A percentile compares a stretch with the other conserved stretches of the same genome.
Evolutionary conservation across 495 filamentous ascomycete species (phyloP).

Genomic region (Talaromyces thailandensis): DNA sequence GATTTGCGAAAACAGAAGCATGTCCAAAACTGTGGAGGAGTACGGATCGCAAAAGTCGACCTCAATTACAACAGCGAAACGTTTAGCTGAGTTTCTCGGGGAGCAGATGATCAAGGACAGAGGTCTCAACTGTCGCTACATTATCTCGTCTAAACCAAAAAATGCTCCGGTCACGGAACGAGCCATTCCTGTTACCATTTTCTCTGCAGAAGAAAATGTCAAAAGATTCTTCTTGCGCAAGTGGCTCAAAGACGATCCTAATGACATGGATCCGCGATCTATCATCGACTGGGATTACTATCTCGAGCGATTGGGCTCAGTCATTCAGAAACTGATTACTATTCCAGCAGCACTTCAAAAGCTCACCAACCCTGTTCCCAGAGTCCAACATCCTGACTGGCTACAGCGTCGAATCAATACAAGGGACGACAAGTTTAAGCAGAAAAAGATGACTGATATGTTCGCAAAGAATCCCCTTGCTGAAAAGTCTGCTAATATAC

Average conservation of each 20-base stretch:
- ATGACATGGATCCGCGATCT: slow-evolving; percentile 79
- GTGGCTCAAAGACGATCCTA: slow-evolving; percentile 91
- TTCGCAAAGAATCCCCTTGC: slow-evolving; percentile 71
- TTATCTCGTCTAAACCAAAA: slow-evolving; percentile 82
- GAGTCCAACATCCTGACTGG: slow-evolving; percentile 94
- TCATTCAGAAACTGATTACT: slow-evolving; percentile 97
- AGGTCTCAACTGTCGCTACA: slow-evolving; percentile 97
- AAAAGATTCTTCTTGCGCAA: slow-evolving; percentile 88
- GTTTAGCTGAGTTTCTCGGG: slow-evolving; percentile 89
- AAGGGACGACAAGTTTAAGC: slow-evolving; percentile 95
- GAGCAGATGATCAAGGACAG: slow-evolving; percentile 99
- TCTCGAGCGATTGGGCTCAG: slow-evolving; percentile 84
- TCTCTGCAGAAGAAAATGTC: slow-evolving; percentile 80
- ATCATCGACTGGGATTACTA: slow-evolving; percentile 98
- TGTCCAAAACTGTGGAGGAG: slow-evolving; percentile 92
- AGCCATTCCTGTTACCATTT: slow-evolving; percentile 92
- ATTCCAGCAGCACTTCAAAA: slow-evolving; percentile 96
- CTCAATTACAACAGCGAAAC: slow-evolving; percentile 95
- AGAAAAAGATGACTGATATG: slow-evolving; percentile 95
- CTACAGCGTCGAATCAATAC: slow-evolving; percentile 84
- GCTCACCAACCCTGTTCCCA: slow-evolving; percentile 84
- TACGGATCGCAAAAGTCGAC: slow-evolving; percentile 95
- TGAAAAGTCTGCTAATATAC: slow-evolving; percentile 61
- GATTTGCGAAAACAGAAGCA: slow-evolving; percentile 97
- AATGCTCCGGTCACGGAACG: slow-evolving; percentile 90